Evolutionary conservation across 805 yeast species (phyloP), one percentile per base, ranked within the genome.

Genomic region (Lipomyces starkeyi): DNA sequence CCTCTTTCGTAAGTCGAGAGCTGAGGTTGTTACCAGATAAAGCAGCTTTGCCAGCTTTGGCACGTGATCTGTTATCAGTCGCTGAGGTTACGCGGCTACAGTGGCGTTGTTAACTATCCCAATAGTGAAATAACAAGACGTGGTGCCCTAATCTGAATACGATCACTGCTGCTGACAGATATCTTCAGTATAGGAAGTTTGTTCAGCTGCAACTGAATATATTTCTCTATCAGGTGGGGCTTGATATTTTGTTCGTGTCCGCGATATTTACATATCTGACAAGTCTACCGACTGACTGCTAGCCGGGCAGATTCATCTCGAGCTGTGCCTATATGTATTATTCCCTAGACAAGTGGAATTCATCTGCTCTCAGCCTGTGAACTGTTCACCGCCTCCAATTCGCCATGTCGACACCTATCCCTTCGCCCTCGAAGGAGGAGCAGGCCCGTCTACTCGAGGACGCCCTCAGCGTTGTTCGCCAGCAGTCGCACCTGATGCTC

Each of bases 401-500:
- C 32, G 34, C 20, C 59, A 69, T 69, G 72, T 63, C 72, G 32
- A 69, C 72, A 13, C 72, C 72, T 2, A 25, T 69, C 53, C 72
- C 72, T 17, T 55, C 74, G 25, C 68, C 73, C 25, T 63, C 73
- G 40, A 57, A 61, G 37, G 74, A 72, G 61, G 74, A 72, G 65
- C 70, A 72, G 63, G 72, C 70, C 29, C 65, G 72, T 17, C 59
- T 72, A 53, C 78, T 86, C 62, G 85, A 84, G 43, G 83, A 82
- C 62, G 82, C 88, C 6, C 78, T 83, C 69, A 74, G 75, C 35
- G 79, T 80, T 62, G 91, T 93, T 74, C 84, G 84, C 70, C 90
- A 88, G 71, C 96, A 93, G 76, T 86, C 90, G 3, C 81, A 81
- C 62, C 84, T 85, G 75, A 92, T 94, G 97, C 87, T 89, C 72